These are phyloP conservation scores for Ascochyta rabiei DNA, from an alignment of 2,329 filamentous ascomycete genomes.

Conservation along the genomic window DNA sequence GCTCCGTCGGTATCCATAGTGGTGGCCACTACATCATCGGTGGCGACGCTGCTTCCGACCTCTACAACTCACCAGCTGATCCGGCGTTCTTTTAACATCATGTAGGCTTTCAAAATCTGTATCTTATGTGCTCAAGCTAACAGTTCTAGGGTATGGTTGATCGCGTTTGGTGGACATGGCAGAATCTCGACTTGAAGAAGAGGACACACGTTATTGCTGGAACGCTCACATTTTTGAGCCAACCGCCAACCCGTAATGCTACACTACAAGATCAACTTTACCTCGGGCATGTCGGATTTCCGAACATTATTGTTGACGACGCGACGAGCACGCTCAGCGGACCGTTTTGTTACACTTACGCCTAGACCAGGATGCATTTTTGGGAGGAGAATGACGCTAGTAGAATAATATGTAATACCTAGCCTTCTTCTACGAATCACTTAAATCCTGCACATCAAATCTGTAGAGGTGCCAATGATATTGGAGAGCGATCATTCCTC, in stretches of 20 bases:
- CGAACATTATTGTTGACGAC: constrained; percentile 43
- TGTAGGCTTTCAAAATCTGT: constrained; percentile 2
- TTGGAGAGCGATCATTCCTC: no score
- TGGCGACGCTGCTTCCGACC: constrained; percentile 51
- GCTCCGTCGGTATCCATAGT: constrained; percentile 48
- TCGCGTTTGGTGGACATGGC: constrained; percentile 56
- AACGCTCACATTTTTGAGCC: constrained; percentile 51
- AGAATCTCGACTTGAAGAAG: constrained; percentile 47
- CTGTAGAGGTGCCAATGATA: no score
- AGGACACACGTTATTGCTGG: constrained; percentile 49
- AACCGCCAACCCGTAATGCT: constrained; percentile 18
- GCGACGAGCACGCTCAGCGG: constrained; percentile 51
- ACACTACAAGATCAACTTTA: constrained; percentile 14
- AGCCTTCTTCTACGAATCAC: no score
- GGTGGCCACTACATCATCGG: constrained; percentile 52
- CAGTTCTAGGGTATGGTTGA: constrained; percentile 50
- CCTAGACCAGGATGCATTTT: background rate
- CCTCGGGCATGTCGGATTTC: constrained; percentile 11
- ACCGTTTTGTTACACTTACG: constrained; percentile 54
- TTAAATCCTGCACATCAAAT: no score
- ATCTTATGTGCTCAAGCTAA: no score
- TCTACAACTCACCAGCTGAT: constrained; percentile 49
- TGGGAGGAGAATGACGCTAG: no score
- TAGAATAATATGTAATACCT: no score
- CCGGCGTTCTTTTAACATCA: constrained; percentile 52